Evolutionary conservation across 139 green algal genomes (phyloP).

Genomic region (Haematococcus lacustris): DNA sequence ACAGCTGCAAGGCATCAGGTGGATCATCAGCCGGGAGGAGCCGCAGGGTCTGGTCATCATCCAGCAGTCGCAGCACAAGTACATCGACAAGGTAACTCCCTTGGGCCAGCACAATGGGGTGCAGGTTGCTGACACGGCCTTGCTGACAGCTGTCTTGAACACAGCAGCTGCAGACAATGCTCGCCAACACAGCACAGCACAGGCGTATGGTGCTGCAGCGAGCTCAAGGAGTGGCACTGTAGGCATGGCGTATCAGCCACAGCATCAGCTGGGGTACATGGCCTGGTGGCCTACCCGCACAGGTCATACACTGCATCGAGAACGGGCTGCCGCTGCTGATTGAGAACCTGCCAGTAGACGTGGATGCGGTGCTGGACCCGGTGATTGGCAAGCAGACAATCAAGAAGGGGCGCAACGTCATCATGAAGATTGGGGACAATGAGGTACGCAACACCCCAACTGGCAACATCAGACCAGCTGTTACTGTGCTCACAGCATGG

Average conservation of each 20-base stretch:
- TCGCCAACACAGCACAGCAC: no score
- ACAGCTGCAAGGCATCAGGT: slow-evolving; percentile 82
- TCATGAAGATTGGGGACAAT: slow-evolving; percentile 79
- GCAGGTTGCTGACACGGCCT: background rate
- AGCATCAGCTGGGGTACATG: no score
- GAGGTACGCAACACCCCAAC: no score
- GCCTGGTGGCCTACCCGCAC: no score
- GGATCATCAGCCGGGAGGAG: slow-evolving; percentile 74
- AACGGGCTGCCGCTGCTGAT: slow-evolving; percentile 79
- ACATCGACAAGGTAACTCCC: slow-evolving; percentile 63
- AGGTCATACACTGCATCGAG: slow-evolving; percentile 74
- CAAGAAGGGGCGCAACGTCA: slow-evolving; percentile 60
- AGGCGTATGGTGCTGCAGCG: no score
- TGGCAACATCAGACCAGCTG: no score
- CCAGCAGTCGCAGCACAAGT: slow-evolving; percentile 77
- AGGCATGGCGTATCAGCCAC: no score
- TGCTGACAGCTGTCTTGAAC: background rate
- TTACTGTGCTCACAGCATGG: no score
- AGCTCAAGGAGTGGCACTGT: no score
- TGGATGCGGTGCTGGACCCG: slow-evolving; percentile 81
- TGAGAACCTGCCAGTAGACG: slow-evolving; percentile 78
- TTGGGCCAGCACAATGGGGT: background rate
- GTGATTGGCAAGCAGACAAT: slow-evolving; percentile 69
- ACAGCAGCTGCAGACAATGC: no score
- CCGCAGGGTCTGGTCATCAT: slow-evolving; percentile 73